Percentiles rank a stretch among this genome's conserved stretches.
These are phyloP conservation scores for Pythium apleroticum DNA, from an alignment of 352 stramenopile species.

Conservation along the genomic window DNA sequence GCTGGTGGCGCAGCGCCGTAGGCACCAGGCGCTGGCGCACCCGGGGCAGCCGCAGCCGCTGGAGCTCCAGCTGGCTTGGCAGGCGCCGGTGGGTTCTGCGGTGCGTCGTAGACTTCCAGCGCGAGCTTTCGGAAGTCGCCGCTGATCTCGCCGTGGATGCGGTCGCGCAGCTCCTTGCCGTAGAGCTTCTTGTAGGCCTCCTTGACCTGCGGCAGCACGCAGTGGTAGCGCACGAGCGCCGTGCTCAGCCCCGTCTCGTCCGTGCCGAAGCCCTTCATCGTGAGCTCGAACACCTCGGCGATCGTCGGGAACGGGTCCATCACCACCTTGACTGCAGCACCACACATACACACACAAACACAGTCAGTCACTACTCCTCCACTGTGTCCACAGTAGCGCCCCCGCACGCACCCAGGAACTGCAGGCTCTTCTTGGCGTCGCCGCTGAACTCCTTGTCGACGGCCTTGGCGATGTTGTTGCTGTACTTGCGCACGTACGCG, in stretches of 20 bases:
- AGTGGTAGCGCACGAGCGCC: conserved; percentile 71
- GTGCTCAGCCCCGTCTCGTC: conserved; percentile 58
- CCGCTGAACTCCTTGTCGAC: conserved; percentile 84
- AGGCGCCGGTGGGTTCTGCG: conserved; percentile 34
- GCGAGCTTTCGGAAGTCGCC: conserved; percentile 66
- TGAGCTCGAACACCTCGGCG: conserved; percentile 62
- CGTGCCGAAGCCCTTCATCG: conserved; percentile 71
- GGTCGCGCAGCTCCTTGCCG: conserved; percentile 70
- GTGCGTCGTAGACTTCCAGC: conserved; percentile 63
- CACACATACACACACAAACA: neutral
- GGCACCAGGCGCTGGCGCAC: conserved; percentile 5
- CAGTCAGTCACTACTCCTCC: neutral
- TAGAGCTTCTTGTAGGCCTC: conserved; percentile 69
- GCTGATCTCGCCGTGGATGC: conserved; percentile 72
- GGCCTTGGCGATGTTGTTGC: conserved; percentile 74
- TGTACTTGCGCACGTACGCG: conserved; percentile 77
- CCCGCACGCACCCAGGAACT: conserved; percentile 36
- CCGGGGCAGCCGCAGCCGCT: neutral
- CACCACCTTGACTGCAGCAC: conserved; percentile 19
- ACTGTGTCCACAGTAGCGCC: no score
- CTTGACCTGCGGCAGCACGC: conserved; percentile 59
- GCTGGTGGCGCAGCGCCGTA: conserved; percentile 19
- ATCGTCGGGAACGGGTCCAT: conserved; percentile 67
- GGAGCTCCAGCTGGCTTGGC: neutral
- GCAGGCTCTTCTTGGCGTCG: conserved; percentile 68